Evolutionary conservation across 768 basidiomycete genomes (phyloP).

Genomic region (Tephrocybe rancida): DNA sequence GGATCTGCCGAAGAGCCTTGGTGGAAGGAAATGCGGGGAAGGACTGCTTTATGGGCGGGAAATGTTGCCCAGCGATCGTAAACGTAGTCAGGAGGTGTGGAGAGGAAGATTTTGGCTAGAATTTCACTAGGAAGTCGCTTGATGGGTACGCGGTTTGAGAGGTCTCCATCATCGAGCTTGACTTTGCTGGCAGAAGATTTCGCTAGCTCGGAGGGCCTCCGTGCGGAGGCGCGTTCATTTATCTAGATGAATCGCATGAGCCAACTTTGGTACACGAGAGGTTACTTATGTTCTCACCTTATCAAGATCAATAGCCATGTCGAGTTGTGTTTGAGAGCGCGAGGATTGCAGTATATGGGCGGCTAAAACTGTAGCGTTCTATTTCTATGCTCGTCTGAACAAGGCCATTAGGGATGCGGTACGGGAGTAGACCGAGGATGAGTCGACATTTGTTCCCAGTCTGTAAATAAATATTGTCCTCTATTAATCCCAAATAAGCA

Average conservation of each 20-base stretch:
- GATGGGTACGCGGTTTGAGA: neutral
- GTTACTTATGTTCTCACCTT: neutral
- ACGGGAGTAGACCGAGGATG: too few relatives aligned
- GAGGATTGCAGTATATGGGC: too few relatives aligned
- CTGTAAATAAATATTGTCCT: too few relatives aligned
- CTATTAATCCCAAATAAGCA: too few relatives aligned
- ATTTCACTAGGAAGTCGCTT: conserved; percentile 5
- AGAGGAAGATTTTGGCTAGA: conserved; percentile 8
- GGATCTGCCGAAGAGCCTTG: conserved; percentile 4
- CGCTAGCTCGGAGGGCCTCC: neutral
- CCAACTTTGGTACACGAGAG: too few relatives aligned
- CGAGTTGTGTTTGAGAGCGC: too few relatives aligned
- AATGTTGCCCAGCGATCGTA: neutral
- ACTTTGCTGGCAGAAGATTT: neutral
- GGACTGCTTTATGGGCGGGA: neutral
- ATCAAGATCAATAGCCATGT: neutral
- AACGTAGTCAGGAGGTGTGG: neutral
- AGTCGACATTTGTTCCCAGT: too few relatives aligned
- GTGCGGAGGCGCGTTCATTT: too few relatives aligned
- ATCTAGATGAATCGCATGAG: too few relatives aligned
- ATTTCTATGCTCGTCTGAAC: too few relatives aligned
- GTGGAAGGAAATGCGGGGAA: conserved; percentile 5
- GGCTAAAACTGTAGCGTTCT: too few relatives aligned
- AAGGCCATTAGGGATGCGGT: too few relatives aligned
- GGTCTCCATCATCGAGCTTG: neutral